Evolutionary conservation across 768 basidiomycete genomes (phyloP).

Genomic region (Boletus subparvulus): DNA sequence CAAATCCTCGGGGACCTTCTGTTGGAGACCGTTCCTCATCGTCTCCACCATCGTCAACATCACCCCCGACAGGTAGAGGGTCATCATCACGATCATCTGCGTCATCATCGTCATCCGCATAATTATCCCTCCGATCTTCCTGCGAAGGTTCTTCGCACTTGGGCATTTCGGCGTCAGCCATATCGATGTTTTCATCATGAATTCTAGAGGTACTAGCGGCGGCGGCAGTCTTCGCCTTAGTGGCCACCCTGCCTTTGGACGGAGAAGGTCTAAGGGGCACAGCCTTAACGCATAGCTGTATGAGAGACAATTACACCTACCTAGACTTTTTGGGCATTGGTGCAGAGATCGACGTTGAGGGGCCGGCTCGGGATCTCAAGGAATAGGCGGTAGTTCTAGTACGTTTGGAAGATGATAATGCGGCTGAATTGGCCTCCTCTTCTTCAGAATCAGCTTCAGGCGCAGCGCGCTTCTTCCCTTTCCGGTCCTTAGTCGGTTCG

Average conservation of each 20-base stretch:
- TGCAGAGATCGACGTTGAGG: slow-evolving; percentile 40
- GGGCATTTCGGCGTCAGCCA: slow-evolving; percentile 62
- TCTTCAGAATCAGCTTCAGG: slow-evolving; percentile 70
- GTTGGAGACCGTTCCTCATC: slow-evolving; percentile 37
- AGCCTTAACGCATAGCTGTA: slow-evolving; percentile 12
- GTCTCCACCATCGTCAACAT: slow-evolving; percentile 44
- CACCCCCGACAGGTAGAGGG: slow-evolving; percentile 46
- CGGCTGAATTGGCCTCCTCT: slow-evolving; percentile 48
- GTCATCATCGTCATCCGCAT: slow-evolving; percentile 41
- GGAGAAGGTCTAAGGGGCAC: slow-evolving; percentile 42
- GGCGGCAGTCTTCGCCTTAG: slow-evolving; percentile 56
- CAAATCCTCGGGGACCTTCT: slow-evolving; percentile 41
- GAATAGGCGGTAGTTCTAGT: slow-evolving; percentile 62
- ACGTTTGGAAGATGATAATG: slow-evolving; percentile 59
- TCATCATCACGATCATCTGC: slow-evolving; percentile 51
- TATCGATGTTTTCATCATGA: slow-evolving; percentile 73
- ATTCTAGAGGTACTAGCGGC: slow-evolving; percentile 62
- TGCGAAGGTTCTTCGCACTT: slow-evolving; percentile 44
- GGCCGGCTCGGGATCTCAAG: slow-evolving; percentile 57
- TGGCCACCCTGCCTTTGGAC: slow-evolving; percentile 58
- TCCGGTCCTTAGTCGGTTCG: slow-evolving; percentile 72
- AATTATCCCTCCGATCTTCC: slow-evolving; percentile 47
- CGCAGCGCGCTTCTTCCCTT: slow-evolving; percentile 91
- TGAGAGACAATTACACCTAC: slow-evolving; percentile 35
- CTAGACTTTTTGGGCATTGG: slow-evolving; percentile 78